These are phyloP conservation scores for Quercus rubra DNA, from an alignment of 306 rosid species.

Conservation along the genomic window DNA sequence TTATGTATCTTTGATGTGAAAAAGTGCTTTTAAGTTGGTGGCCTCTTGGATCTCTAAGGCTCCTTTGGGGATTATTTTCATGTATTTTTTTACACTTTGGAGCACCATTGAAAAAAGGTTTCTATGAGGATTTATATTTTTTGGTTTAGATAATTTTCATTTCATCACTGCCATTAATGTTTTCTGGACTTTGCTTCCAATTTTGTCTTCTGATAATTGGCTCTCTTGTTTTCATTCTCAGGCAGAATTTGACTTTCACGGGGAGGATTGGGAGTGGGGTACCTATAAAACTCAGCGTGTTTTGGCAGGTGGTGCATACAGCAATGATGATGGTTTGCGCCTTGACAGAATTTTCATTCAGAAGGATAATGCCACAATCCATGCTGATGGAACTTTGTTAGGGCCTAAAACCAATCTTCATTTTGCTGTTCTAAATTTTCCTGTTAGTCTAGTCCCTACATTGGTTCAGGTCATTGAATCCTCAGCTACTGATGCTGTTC, in stretches of 20 bases:
- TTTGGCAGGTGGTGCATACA: slow-evolving; percentile 76
- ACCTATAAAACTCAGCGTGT: slow-evolving; percentile 80
- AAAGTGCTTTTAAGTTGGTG: neutral
- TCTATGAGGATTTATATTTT: neutral
- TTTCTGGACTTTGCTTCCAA: slow-evolving; percentile 6
- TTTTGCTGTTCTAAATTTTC: slow-evolving; percentile 87
- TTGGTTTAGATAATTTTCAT: neutral
- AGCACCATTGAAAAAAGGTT: neutral
- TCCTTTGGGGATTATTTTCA: neutral
- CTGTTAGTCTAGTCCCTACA: slow-evolving; percentile 84
- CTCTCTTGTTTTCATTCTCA: slow-evolving; percentile 37
- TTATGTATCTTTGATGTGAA: neutral
- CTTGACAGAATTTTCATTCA: slow-evolving; percentile 73
- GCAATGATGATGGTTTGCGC: slow-evolving; percentile 73
- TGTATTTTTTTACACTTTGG: neutral
- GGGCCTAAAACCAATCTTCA: slow-evolving; percentile 90
- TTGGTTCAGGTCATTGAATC: slow-evolving; percentile 77
- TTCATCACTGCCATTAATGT: neutral
- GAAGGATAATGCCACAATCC: slow-evolving; percentile 87
- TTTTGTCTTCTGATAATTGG: slow-evolving; percentile 22
- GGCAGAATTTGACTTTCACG: slow-evolving; percentile 94
- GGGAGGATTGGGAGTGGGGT: slow-evolving; percentile 98
- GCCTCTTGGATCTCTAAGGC: neutral
- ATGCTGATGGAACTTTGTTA: slow-evolving; percentile 90
- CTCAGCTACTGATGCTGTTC: slow-evolving; percentile 67